Base-by-base conservation (phyloP, 2,329 filamentous ascomycete species). In the Ophiostoma quercus region DNA sequence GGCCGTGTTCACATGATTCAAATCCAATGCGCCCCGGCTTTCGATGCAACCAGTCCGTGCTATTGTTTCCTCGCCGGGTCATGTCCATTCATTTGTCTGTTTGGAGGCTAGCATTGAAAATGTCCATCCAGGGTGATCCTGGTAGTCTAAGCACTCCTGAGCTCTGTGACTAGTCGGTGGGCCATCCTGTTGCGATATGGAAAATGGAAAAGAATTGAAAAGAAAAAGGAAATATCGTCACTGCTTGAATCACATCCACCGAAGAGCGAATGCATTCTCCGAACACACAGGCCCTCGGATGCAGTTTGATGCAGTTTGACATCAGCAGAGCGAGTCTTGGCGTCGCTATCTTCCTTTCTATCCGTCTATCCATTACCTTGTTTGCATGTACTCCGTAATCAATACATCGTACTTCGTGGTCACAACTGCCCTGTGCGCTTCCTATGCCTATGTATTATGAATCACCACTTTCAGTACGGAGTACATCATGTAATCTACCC, bases 1-100 rank as follows among this genome's bases (percentile, higher is more conserved):
- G 47, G 34, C 63, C 32, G 22, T 68, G 66, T 67, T 68, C 69
- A 68, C 69, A 71, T 71, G 69, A 68, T 68, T 34, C 47, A 41
- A 57, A 39, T 32, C 12, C 39, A 67, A 71, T 68, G 69, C 69
- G 62, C 69, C 69, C 62, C 69, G 57, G 66, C 19, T 41, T 32
- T 34, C 19, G 29, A 65, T 65, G 62, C 62, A 65, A 25, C 62
- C 34, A 65, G 62, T 7, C 22, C 62, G 9, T 41, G 8, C 62
- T 39, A 37, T 39, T 65, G 19, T 39, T 22, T 39, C 62, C 29
- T 63, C 5, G 60, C 16, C 32, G 29, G 60, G 14, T 63, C 60
- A 39, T 63, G 29, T n/a, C 29, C 29, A 34, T 37, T 9, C 16
- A 14, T 63, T 34, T 34, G 29, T n/a, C 29, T 63, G 29, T 37